A percentile compares a stretch with the other conserved stretches of the same genome.
These are phyloP conservation scores for Coniosporium apollinis DNA, from an alignment of 495 filamentous ascomycete species.

Conservation along the genomic window DNA sequence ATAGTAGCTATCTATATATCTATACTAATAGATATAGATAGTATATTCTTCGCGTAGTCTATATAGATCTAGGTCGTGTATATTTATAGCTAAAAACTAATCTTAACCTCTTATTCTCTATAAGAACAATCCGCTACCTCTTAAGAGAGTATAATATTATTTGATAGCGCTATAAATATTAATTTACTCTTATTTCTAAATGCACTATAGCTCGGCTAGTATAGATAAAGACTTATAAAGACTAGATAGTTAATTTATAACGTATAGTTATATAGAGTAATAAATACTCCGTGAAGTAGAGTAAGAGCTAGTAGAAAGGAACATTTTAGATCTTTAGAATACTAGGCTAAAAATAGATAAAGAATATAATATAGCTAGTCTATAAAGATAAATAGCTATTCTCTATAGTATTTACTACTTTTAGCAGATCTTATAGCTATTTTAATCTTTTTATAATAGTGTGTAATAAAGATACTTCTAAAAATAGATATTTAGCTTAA, in stretches of 20 bases:
- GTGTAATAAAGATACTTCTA: not conserved
- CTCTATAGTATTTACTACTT: not conserved
- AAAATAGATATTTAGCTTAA: not conserved
- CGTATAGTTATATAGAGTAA: not conserved
- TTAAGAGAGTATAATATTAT: constrained; percentile 1
- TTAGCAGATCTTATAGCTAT: not conserved
- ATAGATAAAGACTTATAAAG: not conserved
- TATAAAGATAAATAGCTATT: not conserved
- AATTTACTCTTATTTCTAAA: not conserved
- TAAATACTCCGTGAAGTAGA: constrained; percentile 1
- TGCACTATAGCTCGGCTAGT: not conserved
- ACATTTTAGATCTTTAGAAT: constrained; percentile 1
- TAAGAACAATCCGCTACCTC: not conserved
- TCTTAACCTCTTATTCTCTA: not conserved
- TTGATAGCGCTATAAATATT: constrained; percentile 1
- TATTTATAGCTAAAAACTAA: not conserved
- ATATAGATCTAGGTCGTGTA: not conserved
- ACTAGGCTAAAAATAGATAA: not conserved
- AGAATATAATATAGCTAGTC: not conserved
- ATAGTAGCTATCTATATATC: too few relatives aligned
- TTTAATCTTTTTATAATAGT: not conserved
- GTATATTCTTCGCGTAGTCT: not conserved
- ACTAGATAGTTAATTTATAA: not conserved
- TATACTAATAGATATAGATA: too few relatives aligned
- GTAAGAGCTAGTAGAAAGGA: not conserved